Conservation (phyloP, 2,329 filamentous ascomycete species). For the Pseudogymnoascus sp. region DNA sequence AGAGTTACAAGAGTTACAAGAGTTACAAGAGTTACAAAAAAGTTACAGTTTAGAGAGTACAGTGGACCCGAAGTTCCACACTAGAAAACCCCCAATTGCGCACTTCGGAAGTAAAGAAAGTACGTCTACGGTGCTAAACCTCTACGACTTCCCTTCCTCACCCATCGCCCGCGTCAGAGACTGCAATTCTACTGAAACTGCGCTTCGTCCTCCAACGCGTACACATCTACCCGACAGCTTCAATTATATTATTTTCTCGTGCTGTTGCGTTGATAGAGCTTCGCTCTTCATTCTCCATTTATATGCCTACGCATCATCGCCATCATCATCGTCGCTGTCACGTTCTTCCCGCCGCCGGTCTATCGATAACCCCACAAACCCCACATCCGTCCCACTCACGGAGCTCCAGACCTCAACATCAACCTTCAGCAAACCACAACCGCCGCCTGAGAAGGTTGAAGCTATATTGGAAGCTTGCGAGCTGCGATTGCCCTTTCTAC, state of each 20-base stretch:
- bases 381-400: conserved; percentile 6
- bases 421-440: conserved; percentile 1
- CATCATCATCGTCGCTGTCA: neutral
- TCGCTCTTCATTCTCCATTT: neutral
- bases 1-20: no score
- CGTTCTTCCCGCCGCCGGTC: conserved; percentile 6
- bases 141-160: neutral
- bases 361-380: conserved; percentile 9
- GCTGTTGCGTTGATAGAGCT: neutral
- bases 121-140: neutral
- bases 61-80: conserved; percentile 2
- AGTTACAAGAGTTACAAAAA: no score
- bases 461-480: conserved; percentile 1
- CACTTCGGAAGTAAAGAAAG: neutral
- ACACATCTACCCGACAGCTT: neutral
- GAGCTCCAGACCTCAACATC: conserved; percentile 3
- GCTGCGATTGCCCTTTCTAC: neutral
- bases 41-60: neutral
- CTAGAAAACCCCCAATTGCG: neutral
- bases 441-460: neutral
- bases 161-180: neutral
- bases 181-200: conserved; percentile 7
- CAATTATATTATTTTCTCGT: neutral
- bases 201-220: neutral
- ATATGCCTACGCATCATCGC: neutral